Conservation (phyloP, 1,284 basidiomycete species). For the Inonotus hispidus region DNA sequence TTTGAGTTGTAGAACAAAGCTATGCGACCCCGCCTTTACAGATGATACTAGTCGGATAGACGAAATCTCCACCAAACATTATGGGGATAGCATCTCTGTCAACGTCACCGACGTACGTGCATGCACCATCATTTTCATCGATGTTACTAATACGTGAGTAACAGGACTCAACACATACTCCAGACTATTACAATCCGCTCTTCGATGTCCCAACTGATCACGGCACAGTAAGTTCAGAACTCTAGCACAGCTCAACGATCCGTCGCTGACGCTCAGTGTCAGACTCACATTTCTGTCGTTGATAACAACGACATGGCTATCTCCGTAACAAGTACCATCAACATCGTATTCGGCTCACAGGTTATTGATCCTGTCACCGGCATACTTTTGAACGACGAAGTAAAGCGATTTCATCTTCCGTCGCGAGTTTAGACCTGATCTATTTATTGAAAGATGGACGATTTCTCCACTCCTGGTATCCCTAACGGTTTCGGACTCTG, state of each 20-base stretch:
- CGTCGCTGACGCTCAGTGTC: slow-evolving; percentile 5
- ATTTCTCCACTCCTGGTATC: slow-evolving; percentile 79
- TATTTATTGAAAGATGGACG: slow-evolving; percentile 61
- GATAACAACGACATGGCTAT: slow-evolving; percentile 85
- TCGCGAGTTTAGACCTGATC: neutral
- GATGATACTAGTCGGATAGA: slow-evolving; percentile 52
- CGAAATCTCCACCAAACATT: slow-evolving; percentile 69
- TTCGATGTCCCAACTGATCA: slow-evolving; percentile 77
- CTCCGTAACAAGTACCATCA: slow-evolving; percentile 82
- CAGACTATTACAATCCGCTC: slow-evolving; percentile 80
- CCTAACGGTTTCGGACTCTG: slow-evolving; percentile 82
- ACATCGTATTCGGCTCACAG: slow-evolving; percentile 80
- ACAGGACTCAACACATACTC: slow-evolving; percentile 72
- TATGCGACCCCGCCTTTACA: slow-evolving; percentile 71
- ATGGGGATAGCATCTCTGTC: slow-evolving; percentile 51
- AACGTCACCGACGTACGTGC: slow-evolving; percentile 77
- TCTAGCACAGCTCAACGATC: neutral
- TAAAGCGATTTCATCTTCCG: slow-evolving; percentile 21
- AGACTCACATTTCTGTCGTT: slow-evolving; percentile 80
- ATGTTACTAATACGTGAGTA: slow-evolving; percentile 18
- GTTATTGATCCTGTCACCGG: slow-evolving; percentile 84
- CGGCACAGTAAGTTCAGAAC: slow-evolving; percentile 63
- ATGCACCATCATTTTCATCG: slow-evolving; percentile 5
- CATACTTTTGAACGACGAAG: slow-evolving; percentile 86
- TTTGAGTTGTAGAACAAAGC: slow-evolving; percentile 57